Conservation (phyloP, 2,329 filamentous ascomycete species). For the Trichophyton equinum region DNA sequence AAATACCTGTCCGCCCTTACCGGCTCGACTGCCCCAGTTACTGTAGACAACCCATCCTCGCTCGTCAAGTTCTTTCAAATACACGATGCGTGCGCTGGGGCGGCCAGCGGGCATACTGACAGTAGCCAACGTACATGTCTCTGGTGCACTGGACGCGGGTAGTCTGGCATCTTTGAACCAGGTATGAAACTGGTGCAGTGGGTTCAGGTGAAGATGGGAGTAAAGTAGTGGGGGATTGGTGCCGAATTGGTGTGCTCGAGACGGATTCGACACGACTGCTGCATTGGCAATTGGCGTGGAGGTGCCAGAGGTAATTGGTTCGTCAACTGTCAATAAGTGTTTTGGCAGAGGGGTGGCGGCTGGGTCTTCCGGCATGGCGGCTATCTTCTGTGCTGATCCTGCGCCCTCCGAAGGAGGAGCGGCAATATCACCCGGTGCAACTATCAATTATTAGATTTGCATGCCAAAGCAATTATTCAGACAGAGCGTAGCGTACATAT, state of each 20-base stretch:
- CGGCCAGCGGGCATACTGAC: slow-evolving; percentile 70
- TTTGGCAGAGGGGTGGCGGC: slow-evolving; percentile 4
- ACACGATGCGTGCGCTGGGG: slow-evolving; percentile 75
- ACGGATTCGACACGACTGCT: slow-evolving; percentile 26
- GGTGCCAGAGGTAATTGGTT: slow-evolving; percentile 19
- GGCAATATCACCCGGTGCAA: slow-evolving; percentile 33
- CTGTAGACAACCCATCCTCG: slow-evolving; percentile 81
- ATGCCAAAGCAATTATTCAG: slow-evolving; percentile 30
- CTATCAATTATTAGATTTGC: slow-evolving; percentile 21
- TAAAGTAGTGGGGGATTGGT: slow-evolving; percentile 32
- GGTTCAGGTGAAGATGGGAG: slow-evolving; percentile 37
- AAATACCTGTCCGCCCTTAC: slow-evolving; percentile 32
- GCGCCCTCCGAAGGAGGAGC: slow-evolving; percentile 11
- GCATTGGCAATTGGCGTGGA: slow-evolving; percentile 27
- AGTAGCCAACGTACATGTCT: slow-evolving; percentile 79
- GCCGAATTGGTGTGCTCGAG: slow-evolving; percentile 33
- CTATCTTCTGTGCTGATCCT: slow-evolving; percentile 3
- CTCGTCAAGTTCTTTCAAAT: slow-evolving; percentile 85
- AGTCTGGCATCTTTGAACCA: slow-evolving; percentile 72
- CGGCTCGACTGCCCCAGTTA: slow-evolving; percentile 66
- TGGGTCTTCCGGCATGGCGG: slow-evolving; percentile 10
- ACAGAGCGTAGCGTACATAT: slow-evolving; percentile 23
- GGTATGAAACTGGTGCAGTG: slow-evolving; percentile 70
- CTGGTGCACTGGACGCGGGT: slow-evolving; percentile 56
- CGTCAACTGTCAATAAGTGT: neutral